Base-by-base conservation (phyloP, 139 green algal species). In the Yamagishiella unicocca region DNA sequence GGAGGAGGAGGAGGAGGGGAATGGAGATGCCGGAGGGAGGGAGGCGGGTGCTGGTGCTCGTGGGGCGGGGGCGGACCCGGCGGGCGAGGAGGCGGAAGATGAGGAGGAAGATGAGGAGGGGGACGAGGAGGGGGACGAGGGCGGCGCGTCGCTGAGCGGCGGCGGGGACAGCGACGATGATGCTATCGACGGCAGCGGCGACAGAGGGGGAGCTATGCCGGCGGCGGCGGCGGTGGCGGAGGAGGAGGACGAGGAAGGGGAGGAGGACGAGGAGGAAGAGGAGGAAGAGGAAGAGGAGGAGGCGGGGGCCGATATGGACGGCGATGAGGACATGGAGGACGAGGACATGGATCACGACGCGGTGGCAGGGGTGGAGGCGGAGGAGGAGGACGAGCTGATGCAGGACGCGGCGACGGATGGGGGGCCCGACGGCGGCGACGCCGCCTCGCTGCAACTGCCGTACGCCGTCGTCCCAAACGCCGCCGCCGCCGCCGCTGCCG, bases 251-350 rank as follows among this genome's bases (percentile, higher is more conserved):
- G 33, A 74, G 66, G 14, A 74, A 14, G 14, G 58, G 71, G 27
- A 82, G 84, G 66, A 84, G 64, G 50, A 71, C n/a, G 31, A 31
- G 43, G 43, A 82, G 31, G 53, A 27, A 22, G 77, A 84, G 55
- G 55, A 72, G 21, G 2, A 58, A 9, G 62, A 79, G 35, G 53
- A 67, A 3, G 73, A 46, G 4, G 50, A 53, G 4, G 75, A 71
- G 1, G 75, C 53, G 3, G 53, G 40, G n/a, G 35, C 35, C 6
- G 74, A 67, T 9, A 12, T 22, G 17, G n/a, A n/a, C n/a, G n/a
- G n/a, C n/a, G n/a, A 7, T 2, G 46, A 46, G 29, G 33, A 66
- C 21, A 45, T 75, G 67, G 21, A 14, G 67, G 37, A 72, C 19
- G 71, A 29, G 25, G 71, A 24, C 25, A 61, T 61, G n/a, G 45